Evolutionary conservation across 805 yeast genomes (phyloP), one percentile per base, ranked within the genome.

Genomic region (Candida germanica): DNA sequence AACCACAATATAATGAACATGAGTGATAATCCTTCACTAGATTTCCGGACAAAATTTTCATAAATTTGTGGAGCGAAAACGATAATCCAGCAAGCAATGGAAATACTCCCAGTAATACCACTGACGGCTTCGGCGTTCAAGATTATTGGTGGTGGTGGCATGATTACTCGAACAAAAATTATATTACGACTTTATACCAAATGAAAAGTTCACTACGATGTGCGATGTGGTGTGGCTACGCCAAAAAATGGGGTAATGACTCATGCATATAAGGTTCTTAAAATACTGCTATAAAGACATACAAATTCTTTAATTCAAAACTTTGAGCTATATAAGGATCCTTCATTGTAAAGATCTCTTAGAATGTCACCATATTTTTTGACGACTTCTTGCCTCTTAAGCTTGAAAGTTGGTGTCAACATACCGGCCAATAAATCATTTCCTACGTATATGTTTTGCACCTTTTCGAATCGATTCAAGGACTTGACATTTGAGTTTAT

Each of bases 51-150:
- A 53, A 86, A 88, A 47, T 89, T 91, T 55, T 93, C 97, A 59
- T 87, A 89, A 29, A 93, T 83, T 56, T 91, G 98, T 8, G 98
- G 98, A 25, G 95, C 94, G 69, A 93, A 91, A 12, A 91, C 98
- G 32, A 93, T 89, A 41, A 93, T 83, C 98, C 98, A 91, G 58
- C 97, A 93, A 11, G 97, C 95, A 31, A 91, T 77, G 13, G 98
- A 91, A 23, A 93, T 87, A 9, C 95, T 87, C 41, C 83, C 86
- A 13, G 84, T 79, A 38, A 85, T 82, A 5, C 91, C 93, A 51
- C 87, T 79, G 13, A 84, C 77, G 12, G 85, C 85, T 45, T 77
- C 77, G 12, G 86, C 79, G 46, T 78, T 82, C 36, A 81, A 65
- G 19, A 74, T 71, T 16, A 81, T 71, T 3, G 88, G 85, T 17